Base-by-base conservation (phyloP, 805 yeast genomes). In the Barnettozyma vustinii region DNA sequence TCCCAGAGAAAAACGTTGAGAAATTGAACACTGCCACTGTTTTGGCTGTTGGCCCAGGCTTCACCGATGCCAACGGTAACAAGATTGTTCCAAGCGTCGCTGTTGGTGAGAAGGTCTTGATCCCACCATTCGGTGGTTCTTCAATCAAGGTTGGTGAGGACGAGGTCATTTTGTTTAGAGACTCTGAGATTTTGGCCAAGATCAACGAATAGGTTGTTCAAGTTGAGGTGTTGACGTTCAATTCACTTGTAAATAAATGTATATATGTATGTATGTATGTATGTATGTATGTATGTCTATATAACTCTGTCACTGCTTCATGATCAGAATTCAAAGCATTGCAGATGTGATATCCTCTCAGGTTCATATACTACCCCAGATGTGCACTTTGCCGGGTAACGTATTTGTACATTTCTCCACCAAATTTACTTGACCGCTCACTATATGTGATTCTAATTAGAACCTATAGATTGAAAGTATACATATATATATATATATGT, bases 1-100 rank as follows among this genome's bases (percentile, higher is more conserved):
- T 91, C 58, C 98, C 98, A 54, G 97, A 91, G 73, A 90, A 90
- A 78, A 91, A 92, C 76, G 95, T 85, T 61, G 92, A 88, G 69
- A 94, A 92, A 74, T 80, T 90, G 65, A 87, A 87, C 76, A 87
- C 89, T 71, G 99, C 91, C 53, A 83, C 83, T 48, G 98, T 92
- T 45, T 71, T 92, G 56, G 92, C 98, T 51, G 89, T 91, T 56
- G 99, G 99, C 53, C 98, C 98, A 48, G 99, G 99, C 59, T 76
- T 79, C 65, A 72, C 83, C 51, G 85, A 86, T 72, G 72, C 78
- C 51, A 79, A 82, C 50, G 98, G 98, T 56, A 75, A 83, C 63
- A 68, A 81, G 56, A 75, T 88, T 49, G 75, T 81, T 47, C 83
- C 91, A 52, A 75, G 83, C 57, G 96, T 94, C 51, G 74, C 80